Base-by-base conservation (phyloP, 2,329 filamentous ascomycete species). In the Neonectria magnoliae region DNA sequence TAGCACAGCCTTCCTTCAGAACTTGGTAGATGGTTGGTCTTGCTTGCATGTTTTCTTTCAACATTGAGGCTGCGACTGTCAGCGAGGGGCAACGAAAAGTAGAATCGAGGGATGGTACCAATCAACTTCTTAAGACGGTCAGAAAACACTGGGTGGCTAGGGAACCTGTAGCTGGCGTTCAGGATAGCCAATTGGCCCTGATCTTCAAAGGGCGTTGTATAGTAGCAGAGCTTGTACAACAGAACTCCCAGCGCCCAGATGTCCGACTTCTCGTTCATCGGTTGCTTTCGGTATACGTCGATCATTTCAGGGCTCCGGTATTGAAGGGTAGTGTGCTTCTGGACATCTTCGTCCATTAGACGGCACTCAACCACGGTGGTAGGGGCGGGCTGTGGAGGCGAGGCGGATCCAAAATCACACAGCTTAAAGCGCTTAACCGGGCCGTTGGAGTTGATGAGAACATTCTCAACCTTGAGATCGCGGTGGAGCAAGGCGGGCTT, bases 261-360 rank as follows among this genome's bases (percentile, higher is more conserved):
- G 79, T 99, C 96, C 53, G 94, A 97, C 83, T 99, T 99, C 82
- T 99, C 96, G 76, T 99, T 93, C 76, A 99, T 97, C 1, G 96
- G 94, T 73, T 94, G 93, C 79, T 97, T 97, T 68, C 94, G 87
- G 81, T 98, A 99, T 25, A 99, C 96, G 76, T 99, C 96, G 65
- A 99, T 91, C 96, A 99, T 99, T 81, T 99, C 96, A 6, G 96
- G 96, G 77, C 95, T 98, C 70, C 96, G 88, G 78, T 99, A 99
- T 79, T 99, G 96, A 80, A 99, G 86, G 1, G 96, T 99, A 0
- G 96, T 99, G 77, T 99, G 95, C 74, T 93, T 93, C 80, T 98
- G 96, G 13, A 99, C 91, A 79, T 99, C 96, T 76, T 99, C 96
- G 79, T 99, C 96, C 76, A 98, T 93, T 72, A 97, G 80, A 62